These are phyloP conservation scores for Sorghum bicolor DNA, from an alignment of 176 grass and related monocot species.

Conservation along the genomic window DNA sequence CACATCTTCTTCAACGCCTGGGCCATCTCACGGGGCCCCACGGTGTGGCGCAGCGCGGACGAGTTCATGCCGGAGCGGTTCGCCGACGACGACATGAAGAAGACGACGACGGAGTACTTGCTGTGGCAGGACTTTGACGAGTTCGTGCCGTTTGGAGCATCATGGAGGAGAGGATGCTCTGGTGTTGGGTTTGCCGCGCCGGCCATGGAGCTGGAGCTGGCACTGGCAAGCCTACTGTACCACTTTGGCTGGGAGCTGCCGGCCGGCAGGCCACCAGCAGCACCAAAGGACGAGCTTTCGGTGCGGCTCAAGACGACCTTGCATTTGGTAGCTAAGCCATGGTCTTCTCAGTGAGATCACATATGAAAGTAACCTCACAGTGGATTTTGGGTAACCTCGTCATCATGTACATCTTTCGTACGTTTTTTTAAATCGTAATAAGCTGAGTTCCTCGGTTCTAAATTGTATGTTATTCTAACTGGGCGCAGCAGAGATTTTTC, in stretches of 20 bases:
- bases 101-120: neutral
- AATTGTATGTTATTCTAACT: no score
- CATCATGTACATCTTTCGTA: no score
- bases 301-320: slow-evolving; percentile 26
- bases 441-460: no score
- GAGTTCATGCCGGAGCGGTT: slow-evolving; percentile 52
- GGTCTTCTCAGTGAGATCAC: neutral
- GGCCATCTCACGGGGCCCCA: neutral
- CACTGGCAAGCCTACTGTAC: slow-evolving; percentile 26
- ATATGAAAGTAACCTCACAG: no score
- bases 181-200: slow-evolving; percentile 33
- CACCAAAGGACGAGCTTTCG: slow-evolving; percentile 19
- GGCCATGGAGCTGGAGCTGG: slow-evolving; percentile 30
- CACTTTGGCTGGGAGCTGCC: slow-evolving; percentile 46
- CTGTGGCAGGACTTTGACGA: slow-evolving; percentile 36
- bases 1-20: no score
- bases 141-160: slow-evolving; percentile 54
- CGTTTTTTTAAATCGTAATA: no score
- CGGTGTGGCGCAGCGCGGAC: no score
- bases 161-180: slow-evolving; percentile 48
- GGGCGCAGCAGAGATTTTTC: neutral
- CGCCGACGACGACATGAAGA: neutral
- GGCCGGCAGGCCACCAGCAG: neutral
- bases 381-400: no score
- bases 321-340: slow-evolving; percentile 21